Evolutionary conservation across 2,329 filamentous ascomycete species (phyloP).

Genomic region (Bipolaris bicolor): DNA sequence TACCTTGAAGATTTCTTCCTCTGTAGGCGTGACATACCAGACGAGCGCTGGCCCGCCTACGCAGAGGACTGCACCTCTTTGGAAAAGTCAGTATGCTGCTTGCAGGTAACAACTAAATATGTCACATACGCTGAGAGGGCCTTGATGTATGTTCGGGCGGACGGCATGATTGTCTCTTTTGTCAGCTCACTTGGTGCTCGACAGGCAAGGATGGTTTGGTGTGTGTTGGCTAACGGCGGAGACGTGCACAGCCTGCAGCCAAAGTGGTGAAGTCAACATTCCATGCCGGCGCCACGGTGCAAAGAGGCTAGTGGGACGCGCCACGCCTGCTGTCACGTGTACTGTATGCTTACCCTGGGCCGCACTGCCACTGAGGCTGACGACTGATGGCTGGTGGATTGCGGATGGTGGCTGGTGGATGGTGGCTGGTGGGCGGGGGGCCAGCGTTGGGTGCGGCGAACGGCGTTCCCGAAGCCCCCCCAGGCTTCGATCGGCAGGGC

Average conservation of each 20-base stretch:
- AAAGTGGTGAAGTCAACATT: constrained; percentile 17
- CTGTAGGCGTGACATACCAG: constrained; percentile 78
- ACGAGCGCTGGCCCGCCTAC: constrained; percentile 87
- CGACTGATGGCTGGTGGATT: too few relatives aligned
- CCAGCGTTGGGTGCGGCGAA: constrained; percentile 2
- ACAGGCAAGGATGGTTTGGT: neutral
- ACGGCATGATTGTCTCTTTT: constrained; percentile 31
- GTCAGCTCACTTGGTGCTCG: neutral
- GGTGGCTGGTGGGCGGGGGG: neutral
- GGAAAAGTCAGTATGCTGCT: constrained; percentile 25
- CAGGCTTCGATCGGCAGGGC: constrained; percentile 4
- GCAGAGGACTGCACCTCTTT: constrained; percentile 72
- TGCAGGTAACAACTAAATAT: constrained; percentile 8
- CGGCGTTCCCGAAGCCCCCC: constrained; percentile 9
- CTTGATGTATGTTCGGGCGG: constrained; percentile 40
- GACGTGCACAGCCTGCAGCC: constrained; percentile 4
- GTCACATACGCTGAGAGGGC: constrained; percentile 42
- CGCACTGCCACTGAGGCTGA: constrained; percentile 6
- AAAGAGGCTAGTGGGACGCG: constrained; percentile 12
- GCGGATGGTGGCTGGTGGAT: too few relatives aligned
- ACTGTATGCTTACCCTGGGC: too few relatives aligned
- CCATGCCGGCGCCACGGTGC: constrained; percentile 2
- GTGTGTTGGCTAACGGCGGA: constrained; percentile 6
- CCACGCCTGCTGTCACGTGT: constrained; percentile 2
- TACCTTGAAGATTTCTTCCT: constrained; percentile 85